These are phyloP conservation scores for Chlamydomonas incerta DNA, from an alignment of 139 green algal species.

Conservation along the genomic window DNA sequence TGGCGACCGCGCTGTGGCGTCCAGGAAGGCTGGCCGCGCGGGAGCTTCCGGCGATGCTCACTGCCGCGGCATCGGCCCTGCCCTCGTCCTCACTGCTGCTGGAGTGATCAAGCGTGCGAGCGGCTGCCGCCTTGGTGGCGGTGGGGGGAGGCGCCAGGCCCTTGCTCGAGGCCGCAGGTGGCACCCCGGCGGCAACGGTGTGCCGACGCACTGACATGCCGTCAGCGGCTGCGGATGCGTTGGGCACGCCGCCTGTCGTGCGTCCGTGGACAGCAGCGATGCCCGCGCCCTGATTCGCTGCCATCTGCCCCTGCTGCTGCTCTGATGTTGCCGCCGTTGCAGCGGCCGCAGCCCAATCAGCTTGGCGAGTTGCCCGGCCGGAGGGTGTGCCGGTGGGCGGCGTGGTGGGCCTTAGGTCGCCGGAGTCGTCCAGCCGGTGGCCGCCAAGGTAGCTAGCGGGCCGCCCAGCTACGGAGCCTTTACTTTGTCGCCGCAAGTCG, in stretches of 20 bases:
- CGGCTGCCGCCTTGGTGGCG: slow-evolving; percentile 3
- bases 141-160: neutral
- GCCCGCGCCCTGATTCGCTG: too few species aligned
- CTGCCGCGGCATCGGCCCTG: too few species aligned
- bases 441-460: neutral
- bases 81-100: neutral
- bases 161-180: neutral
- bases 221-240: neutral
- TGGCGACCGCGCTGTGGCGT: neutral
- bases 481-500: too few species aligned
- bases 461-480: neutral
- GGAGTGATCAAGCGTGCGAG: neutral
- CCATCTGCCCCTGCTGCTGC: neutral
- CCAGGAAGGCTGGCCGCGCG: neutral
- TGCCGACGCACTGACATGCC: neutral
- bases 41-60: too few species aligned
- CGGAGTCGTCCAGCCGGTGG: neutral
- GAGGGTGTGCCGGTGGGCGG: slow-evolving; percentile 8
- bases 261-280: neutral
- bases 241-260: neutral
- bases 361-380: neutral
- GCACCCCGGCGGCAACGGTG: neutral
- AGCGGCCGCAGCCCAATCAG: neutral
- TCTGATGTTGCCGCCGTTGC: neutral
- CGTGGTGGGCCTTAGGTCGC: slow-evolving; percentile 24